phyloP scores from a whole-genome alignment of 805 yeast species.

The Lipomyces chichibuensis region DNA sequence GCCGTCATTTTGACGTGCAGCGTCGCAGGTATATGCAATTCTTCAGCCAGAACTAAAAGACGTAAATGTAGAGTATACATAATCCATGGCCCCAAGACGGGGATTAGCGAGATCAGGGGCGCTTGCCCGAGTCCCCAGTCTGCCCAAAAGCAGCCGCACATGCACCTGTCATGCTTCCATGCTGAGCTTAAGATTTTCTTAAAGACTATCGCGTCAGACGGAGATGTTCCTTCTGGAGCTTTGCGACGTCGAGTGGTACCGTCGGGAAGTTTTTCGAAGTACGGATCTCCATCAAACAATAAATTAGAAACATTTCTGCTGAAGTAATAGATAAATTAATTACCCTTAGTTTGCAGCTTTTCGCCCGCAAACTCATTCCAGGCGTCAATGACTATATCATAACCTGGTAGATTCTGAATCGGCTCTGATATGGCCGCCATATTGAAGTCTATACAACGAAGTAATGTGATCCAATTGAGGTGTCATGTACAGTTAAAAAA shows the following conservation, averaged over 20 bases:
- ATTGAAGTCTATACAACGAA: background rate
- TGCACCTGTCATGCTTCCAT: slow-evolving; percentile 84
- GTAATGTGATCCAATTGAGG: background rate
- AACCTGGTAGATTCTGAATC: slow-evolving; percentile 61
- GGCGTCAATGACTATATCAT: slow-evolving; percentile 55
- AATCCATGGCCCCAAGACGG: slow-evolving; percentile 79
- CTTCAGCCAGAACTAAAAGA: slow-evolving; percentile 64
- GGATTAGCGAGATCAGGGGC: slow-evolving; percentile 56
- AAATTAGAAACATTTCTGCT: background rate
- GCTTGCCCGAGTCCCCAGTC: slow-evolving; percentile 37
- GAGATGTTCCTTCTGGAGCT: slow-evolving; percentile 61
- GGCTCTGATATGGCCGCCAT: slow-evolving; percentile 46
- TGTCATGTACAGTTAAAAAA: background rate
- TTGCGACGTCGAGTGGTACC: slow-evolving; percentile 61
- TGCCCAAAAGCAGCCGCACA: slow-evolving; percentile 71
- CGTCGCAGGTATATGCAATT: slow-evolving; percentile 59
- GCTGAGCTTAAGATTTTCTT: slow-evolving; percentile 73
- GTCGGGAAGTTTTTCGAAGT: slow-evolving; percentile 52
- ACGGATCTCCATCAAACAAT: slow-evolving; percentile 38
- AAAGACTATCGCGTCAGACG: slow-evolving; percentile 69
- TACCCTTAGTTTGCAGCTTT: slow-evolving; percentile 57
- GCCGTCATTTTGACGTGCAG: slow-evolving; percentile 72
- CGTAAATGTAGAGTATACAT: slow-evolving; percentile 81
- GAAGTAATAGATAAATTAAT: background rate
- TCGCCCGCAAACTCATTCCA: slow-evolving; percentile 71